A percentile compares a stretch with the other conserved stretches of the same genome.
Evolutionary conservation across 2,329 filamentous ascomycete species (phyloP).

Genomic region (Aspergillus sp.): DNA sequence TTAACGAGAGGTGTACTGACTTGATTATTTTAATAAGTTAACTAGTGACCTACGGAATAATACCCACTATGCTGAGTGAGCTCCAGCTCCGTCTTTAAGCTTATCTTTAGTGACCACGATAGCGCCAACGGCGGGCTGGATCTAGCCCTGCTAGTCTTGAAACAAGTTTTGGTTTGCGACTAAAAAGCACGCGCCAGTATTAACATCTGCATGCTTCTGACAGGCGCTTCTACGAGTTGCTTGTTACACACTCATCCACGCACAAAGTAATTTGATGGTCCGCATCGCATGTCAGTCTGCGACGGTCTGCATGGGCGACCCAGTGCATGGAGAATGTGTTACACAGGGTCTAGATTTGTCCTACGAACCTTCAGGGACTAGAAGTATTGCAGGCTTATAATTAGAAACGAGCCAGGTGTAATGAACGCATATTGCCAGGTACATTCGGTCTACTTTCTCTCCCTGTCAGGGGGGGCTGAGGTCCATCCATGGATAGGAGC

Average conservation of each 20-base stretch:
- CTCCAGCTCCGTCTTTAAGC: slow-evolving; percentile 1
- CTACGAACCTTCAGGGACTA: background rate
- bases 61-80: background rate
- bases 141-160: background rate
- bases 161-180: slow-evolving; percentile 1
- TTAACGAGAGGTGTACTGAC: background rate
- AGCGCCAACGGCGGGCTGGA: background rate
- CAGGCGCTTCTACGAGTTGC: background rate
- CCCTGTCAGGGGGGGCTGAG: background rate
- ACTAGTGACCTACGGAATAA: background rate
- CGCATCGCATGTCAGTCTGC: background rate
- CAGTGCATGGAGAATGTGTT: background rate
- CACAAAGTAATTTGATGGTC: background rate
- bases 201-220: background rate
- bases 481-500: background rate
- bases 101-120: slow-evolving; percentile 5
- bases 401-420: background rate
- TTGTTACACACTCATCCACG: background rate
- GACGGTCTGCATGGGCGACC: background rate
- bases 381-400: background rate
- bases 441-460: background rate
- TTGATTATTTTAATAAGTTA: too few species aligned
- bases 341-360: slow-evolving; percentile 1
- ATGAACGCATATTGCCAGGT: background rate
- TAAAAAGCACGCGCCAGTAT: slow-evolving; percentile 1